These are phyloP conservation scores for Lophiostoma macrostomum DNA, from an alignment of 495 filamentous ascomycete species.

Conservation along the genomic window DNA sequence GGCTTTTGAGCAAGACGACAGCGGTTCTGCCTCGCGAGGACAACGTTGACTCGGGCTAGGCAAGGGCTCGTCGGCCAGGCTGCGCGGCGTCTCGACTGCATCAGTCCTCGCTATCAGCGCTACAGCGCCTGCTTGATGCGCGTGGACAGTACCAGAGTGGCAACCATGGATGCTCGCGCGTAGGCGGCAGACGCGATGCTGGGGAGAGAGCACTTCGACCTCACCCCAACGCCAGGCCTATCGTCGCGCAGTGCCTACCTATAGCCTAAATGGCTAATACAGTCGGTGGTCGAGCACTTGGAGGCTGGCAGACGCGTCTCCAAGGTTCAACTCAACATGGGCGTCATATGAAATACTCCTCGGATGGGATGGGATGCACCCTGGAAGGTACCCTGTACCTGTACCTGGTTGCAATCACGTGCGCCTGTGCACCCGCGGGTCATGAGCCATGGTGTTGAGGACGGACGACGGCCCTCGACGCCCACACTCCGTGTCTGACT, in stretches of 20 bases:
- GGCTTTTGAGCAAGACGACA: not conserved
- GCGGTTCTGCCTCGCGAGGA: not conserved
- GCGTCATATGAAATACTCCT: conserved; percentile 28
- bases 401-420: conserved; percentile 20
- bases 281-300: conserved; percentile 21
- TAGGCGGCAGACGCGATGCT: no score
- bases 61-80: not conserved
- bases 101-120: not conserved
- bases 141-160: not conserved
- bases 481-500: not conserved
- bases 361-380: conserved; percentile 1
- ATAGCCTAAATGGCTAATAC: conserved; percentile 35
- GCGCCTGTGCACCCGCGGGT: not conserved
- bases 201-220: not conserved
- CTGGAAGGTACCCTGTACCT: conserved; percentile 7
- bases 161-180: no score
- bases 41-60: not conserved
- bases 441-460: conserved; percentile 1
- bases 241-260: not conserved
- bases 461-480: not conserved
- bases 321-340: conserved; percentile 10
- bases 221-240: conserved; percentile 20
- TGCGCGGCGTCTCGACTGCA: not conserved
- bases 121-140: no score
- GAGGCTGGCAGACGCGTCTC: conserved; percentile 14